phyloP scores from a whole-genome alignment of 805 yeast species.

The Yarrowia sp. region DNA sequence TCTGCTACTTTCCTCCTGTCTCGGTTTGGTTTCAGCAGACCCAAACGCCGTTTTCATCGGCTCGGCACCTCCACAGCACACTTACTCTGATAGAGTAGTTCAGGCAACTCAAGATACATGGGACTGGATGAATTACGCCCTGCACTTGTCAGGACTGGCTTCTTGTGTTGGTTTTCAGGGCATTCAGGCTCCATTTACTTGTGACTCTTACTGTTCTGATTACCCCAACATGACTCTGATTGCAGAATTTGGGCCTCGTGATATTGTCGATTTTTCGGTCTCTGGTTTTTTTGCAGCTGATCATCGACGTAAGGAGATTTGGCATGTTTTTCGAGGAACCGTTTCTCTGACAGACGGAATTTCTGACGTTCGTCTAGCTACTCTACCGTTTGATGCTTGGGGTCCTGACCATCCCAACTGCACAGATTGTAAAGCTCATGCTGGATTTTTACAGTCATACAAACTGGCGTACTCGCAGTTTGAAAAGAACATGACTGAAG shows the following conservation, averaged over 20 bases:
- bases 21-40: background rate
- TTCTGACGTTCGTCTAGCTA: background rate
- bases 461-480: background rate
- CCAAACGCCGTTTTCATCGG: background rate
- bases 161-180: slow-evolving; percentile 6
- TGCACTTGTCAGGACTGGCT: slow-evolving; percentile 5
- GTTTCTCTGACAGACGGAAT: background rate
- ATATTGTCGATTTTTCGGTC: background rate
- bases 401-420: slow-evolving; percentile 2
- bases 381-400: background rate
- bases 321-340: background rate
- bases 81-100: background rate
- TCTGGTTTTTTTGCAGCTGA: background rate
- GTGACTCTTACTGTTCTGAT: background rate
- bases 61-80: background rate
- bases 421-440: background rate
- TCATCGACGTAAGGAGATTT: background rate
- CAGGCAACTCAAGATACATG: background rate
- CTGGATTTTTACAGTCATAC: background rate
- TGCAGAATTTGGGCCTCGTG: background rate
- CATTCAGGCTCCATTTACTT: background rate
- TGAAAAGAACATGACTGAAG: background rate
- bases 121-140: slow-evolving; percentile 17
- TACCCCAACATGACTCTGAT: background rate
- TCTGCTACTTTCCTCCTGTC: background rate